These are phyloP conservation scores for Verticillium nonalfalfae DNA, from an alignment of 2,329 filamentous ascomycete species.

Conservation along the genomic window DNA sequence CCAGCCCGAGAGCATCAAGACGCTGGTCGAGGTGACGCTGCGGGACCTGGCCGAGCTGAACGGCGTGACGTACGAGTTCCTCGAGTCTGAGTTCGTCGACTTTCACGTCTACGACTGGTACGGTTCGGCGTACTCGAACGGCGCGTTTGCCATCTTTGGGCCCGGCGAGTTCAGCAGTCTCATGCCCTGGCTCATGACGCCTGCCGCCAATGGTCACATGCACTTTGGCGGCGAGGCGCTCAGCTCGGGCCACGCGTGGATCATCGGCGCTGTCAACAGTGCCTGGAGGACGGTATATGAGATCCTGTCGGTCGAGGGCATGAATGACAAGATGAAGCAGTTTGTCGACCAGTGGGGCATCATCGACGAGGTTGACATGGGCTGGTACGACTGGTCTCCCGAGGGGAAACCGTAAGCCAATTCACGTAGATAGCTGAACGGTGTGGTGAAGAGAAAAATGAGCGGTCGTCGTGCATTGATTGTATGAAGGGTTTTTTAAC, in stretches of 20 bases:
- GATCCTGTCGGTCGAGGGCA: slow-evolving; percentile 11
- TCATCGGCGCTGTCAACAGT: slow-evolving; percentile 18
- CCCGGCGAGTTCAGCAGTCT: slow-evolving; percentile 15
- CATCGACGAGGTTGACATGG: slow-evolving; percentile 16
- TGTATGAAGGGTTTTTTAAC: too few relatives aligned
- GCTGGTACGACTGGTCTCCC: slow-evolving; percentile 14
- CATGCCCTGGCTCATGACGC: slow-evolving; percentile 15
- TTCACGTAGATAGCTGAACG: too few relatives aligned
- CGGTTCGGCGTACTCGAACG: slow-evolving; percentile 14
- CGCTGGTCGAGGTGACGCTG: slow-evolving; percentile 14
- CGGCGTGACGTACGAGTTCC: slow-evolving; percentile 13
- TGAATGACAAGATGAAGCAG: slow-evolving; percentile 12
- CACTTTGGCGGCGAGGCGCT: slow-evolving; percentile 19
- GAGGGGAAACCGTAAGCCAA: background rate
- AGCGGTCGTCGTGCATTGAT: too few relatives aligned
- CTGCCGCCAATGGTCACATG: slow-evolving; percentile 14
- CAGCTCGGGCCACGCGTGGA: slow-evolving; percentile 18
- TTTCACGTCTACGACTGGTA: slow-evolving; percentile 17
- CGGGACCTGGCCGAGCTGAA: slow-evolving; percentile 14
- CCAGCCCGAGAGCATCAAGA: slow-evolving; percentile 9
- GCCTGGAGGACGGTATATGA: slow-evolving; percentile 15
- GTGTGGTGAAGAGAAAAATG: too few relatives aligned
- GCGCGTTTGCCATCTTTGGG: slow-evolving; percentile 17
- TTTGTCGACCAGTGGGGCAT: slow-evolving; percentile 12
- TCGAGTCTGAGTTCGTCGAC: slow-evolving; percentile 11